Base-by-base conservation (phyloP, 306 rosid genomes). In the Prinsepia uniflora region DNA sequence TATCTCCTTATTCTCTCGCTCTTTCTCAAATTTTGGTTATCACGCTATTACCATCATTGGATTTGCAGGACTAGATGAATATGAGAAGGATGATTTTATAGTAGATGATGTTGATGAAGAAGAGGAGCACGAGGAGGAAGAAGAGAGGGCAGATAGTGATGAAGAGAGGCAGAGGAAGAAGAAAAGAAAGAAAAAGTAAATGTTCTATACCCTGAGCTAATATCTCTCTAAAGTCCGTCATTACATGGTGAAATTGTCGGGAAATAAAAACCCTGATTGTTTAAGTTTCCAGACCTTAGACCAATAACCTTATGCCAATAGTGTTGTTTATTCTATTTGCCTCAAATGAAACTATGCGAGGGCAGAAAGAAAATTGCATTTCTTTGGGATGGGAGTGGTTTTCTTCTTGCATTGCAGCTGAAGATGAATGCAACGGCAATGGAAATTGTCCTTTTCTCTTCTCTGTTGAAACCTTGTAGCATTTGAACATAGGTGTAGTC, bases 61-160 rank as follows among this genome's bases (percentile, higher is more conserved):
- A 58, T 19, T 47, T 79, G 58, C 80, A 85, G 87, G 97, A 48
- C 96, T 90, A 47, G 96, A 94, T 80, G 99, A 94, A 70, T 94
- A 94, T 72, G 99, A 94, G 79, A 94, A 94, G 68, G 99, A 94
- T 76, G 99, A 92, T 42, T 94, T 94, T 77, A 94, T 94, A 74
- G 97, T 94, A 36, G 97, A 94, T 73, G 97, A 91, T 42, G 65
- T 86, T 15, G 98, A 89, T 72, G 99, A 94, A 68, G 98, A 92
- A 61, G 95, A 88, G 72, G 95, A 86, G 48, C 36, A 30, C 3
- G 98, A 87, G 62, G 92, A 88, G 72, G 96, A 82, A 54, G 89
- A 89, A 72, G 90, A 88, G 74, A 85, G 86, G 82, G 90, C 75
- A 57, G 92, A 86, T 19, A 89, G 96, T 45, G 99, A 91, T 3